phyloP scores from a whole-genome alignment of 257 asterid species.

The Vinca minor region DNA sequence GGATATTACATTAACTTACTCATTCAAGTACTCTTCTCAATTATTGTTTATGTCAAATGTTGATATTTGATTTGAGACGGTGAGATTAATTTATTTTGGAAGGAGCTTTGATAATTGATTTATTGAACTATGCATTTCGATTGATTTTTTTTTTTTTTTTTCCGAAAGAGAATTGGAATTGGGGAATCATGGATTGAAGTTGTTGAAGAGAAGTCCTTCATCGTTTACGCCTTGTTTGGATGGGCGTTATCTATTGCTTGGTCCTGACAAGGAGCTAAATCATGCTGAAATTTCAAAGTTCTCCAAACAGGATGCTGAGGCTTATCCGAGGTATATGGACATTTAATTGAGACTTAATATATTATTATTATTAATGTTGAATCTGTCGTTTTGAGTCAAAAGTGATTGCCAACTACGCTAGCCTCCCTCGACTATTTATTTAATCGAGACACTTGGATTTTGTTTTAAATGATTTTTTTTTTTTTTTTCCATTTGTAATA shows the following conservation, averaged over 20 bases:
- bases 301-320: slow-evolving; percentile 71
- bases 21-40: no score
- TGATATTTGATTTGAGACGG: no score
- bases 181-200: slow-evolving; percentile 71
- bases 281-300: slow-evolving; percentile 78
- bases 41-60: no score
- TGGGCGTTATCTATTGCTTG: slow-evolving; percentile 85
- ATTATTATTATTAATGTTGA: no score
- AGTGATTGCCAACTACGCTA: no score
- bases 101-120: not conserved
- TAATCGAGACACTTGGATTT: no score
- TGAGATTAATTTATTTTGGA: not conserved
- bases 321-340: slow-evolving; percentile 74
- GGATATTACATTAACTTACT: no score
- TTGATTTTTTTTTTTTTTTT: no score
- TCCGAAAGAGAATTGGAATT: slow-evolving; percentile 66
- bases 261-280: slow-evolving; percentile 60
- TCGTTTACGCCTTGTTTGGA: slow-evolving; percentile 92
- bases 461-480: slow-evolving; percentile 1
- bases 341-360: not conserved
- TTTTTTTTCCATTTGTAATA: slow-evolving; percentile 3
- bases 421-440: no score
- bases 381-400: no score
- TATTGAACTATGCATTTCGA: slow-evolving; percentile 1
- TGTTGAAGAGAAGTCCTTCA: slow-evolving; percentile 75